Evolutionary conservation across 2,329 filamentous ascomycete species (phyloP), one percentile per base, ranked within the genome.

Genomic region (Dactylonectria macrodidyma): DNA sequence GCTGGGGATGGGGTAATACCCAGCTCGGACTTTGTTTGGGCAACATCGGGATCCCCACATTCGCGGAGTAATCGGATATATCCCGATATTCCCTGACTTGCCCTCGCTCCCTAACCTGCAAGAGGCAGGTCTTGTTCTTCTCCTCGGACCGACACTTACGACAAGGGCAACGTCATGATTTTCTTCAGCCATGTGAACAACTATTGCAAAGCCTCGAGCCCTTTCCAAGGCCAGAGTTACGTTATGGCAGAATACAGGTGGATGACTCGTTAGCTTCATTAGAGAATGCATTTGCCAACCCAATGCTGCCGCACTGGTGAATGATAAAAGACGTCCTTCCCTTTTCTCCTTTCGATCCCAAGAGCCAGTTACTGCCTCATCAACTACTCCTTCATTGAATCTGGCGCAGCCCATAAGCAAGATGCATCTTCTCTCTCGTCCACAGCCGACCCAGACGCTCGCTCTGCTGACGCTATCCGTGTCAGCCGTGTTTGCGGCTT

Each of bases 401-500:
- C 51, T 55, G 51, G n/a, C 51, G 16, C 26, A 55, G 30, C 30
- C 51, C 33, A 33, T 55, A 33, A 38, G 5, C 51, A 55, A 3
- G 5, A 55, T 55, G 51, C 51, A 55, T 19, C n/a, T 55, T 38
- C 6, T 14, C 6, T 30, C 16, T 33, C 51, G 5, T 34, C 51
- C 51, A 19, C 51, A 1, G n/a, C 36, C 26, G 51, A n/a, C 51
- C 7, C 51, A 55, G 51, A 55, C 30, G 33, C 3, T 38, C 30
- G 58, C 34, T 54, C 58, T 60, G 47, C 36, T 62, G 51, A 14
- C 59, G 10, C 22, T 62, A 0, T 38, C 59, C 24, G 51, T 44
- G n/a, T 51, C 58, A 38, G 2, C 30, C 5, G 38, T 50, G 46
- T 16, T 58, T n/a, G 63, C 24, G 44, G 57, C 63, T 24, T 68